A percentile compares a stretch with the other conserved stretches of the same genome.
These are phyloP conservation scores for Cryptococcus jaspeensis DNA, from an alignment of 1,284 basidiomycete species.

Conservation along the genomic window DNA sequence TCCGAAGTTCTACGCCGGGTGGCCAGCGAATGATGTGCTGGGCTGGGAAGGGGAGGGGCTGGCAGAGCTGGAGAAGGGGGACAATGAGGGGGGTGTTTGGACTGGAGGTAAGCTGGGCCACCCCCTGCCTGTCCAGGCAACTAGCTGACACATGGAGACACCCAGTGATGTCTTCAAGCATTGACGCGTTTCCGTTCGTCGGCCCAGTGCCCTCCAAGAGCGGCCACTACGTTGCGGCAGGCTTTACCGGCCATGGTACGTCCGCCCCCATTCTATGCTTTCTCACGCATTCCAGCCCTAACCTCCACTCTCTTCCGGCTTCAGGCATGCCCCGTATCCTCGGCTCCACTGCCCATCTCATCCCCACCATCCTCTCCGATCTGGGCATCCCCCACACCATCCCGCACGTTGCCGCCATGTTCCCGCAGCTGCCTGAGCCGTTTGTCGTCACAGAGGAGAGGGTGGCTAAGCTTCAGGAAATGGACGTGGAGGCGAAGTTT, in stretches of 20 bases:
- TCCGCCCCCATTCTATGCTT: background rate
- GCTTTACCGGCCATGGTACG: conserved; percentile 26
- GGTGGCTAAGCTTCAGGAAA: conserved; percentile 7
- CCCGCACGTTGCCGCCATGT: conserved; percentile 1
- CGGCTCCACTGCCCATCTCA: conserved; percentile 19
- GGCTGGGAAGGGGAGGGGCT: conserved; percentile 19
- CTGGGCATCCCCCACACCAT: conserved; percentile 7
- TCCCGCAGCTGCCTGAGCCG: conserved; percentile 21
- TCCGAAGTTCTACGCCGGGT: conserved; percentile 20
- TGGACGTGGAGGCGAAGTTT: conserved; percentile 8
- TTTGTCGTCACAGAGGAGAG: conserved; percentile 19
- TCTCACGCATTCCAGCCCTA: background rate
- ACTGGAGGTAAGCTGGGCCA: conserved; percentile 18
- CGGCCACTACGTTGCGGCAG: conserved; percentile 24
- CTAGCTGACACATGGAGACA: background rate
- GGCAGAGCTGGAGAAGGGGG: conserved; percentile 14
- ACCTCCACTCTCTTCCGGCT: background rate
- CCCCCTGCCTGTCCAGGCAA: no score
- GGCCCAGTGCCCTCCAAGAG: conserved; percentile 14
- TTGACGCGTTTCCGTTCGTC: conserved; percentile 25
- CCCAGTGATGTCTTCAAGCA: conserved; percentile 17
- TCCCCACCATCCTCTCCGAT: conserved; percentile 11
- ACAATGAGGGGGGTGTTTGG: conserved; percentile 27
- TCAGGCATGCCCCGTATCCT: conserved; percentile 30
- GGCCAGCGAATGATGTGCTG: conserved; percentile 17